Evolutionary conservation across 1,284 basidiomycete genomes (phyloP).

Genomic region (Cyathus olla): DNA sequence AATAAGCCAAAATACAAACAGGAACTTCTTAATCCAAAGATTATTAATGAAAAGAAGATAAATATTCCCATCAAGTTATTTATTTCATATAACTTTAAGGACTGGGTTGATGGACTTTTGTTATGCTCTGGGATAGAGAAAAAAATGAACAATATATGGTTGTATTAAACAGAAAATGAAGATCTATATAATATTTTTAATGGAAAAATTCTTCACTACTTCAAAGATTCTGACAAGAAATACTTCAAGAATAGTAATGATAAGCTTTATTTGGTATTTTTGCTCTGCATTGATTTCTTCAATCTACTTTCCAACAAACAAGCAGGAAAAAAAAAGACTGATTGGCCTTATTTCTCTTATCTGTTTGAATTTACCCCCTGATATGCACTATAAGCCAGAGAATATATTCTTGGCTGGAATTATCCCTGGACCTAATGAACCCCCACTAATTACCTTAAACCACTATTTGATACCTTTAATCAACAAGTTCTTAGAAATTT

Average conservation of each 20-base stretch:
- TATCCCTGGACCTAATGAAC: conserved; percentile 39
- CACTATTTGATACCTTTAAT: conserved; percentile 37
- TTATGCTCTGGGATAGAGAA: conserved; percentile 11
- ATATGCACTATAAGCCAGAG: conserved; percentile 33
- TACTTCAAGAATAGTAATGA: conserved; percentile 10
- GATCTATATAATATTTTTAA: conserved; percentile 15
- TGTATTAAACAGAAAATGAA: background rate
- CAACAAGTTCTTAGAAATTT: conserved; percentile 36
- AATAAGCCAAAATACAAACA: conserved; percentile 7
- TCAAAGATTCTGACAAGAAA: conserved; percentile 10
- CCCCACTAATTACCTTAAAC: conserved; percentile 31
- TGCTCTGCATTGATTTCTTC: conserved; percentile 49
- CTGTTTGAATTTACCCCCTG: conserved; percentile 34
- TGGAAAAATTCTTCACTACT: conserved; percentile 4
- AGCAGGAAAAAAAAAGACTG: conserved; percentile 37
- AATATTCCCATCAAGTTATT: conserved; percentile 15
- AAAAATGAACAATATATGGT: conserved; percentile 14
- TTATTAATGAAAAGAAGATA: background rate
- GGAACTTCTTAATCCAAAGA: background rate
- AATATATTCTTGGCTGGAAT: conserved; percentile 40
- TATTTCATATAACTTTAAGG: conserved; percentile 11
- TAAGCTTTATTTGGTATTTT: conserved; percentile 30
- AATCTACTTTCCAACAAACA: conserved; percentile 44
- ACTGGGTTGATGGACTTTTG: conserved; percentile 11
- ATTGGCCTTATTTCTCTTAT: conserved; percentile 45